Base-by-base conservation (phyloP, 768 basidiomycete species). In the Leccinellum rugosiceps region DNA sequence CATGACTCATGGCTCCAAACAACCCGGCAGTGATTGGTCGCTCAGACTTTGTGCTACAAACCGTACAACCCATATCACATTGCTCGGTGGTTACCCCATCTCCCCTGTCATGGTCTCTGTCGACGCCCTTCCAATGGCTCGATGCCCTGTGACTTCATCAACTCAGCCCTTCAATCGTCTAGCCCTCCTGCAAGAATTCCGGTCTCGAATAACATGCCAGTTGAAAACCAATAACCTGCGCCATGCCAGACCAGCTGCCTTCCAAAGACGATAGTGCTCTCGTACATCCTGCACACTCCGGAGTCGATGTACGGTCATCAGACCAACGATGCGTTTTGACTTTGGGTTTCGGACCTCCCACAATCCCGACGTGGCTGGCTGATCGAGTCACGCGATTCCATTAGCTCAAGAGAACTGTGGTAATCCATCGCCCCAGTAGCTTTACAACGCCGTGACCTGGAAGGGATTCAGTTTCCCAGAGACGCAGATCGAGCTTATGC, bases 361-460 rank as follows among this genome's bases (percentile, higher is more conserved):
- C 35, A 35, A 35, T 8, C 7, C 15, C 0, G 34, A 17, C n/a
- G n/a, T n/a, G n/a, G n/a, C 35, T 38, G 35, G n/a, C 17, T 38
- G 17, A 38, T 8, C 17, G 35, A 17, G 17, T 35, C 17, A 35
- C 34, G 34, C 35, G 17, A 38, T 38, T 38, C 17, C 13, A 14
- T 38, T 13, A 61, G 60, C 50, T 7, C 50, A 61, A 21, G 59
- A 56, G 2, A 61, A 56, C 15, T 61, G 53, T 53, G 60, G 61
- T n/a, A 50, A 56, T 21, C 59, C 60, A 2, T 61, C 60, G 3
- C 59, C 59, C 19, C 58, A 61, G 31, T 53, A 61, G 8, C 61
- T 61, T 45, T 61, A 61, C 28, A 61, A 61, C 6, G 60, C 60
- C 14, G 32, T 61, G 46, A 45, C 43, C 31, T 54, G 59, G 15